Evolutionary conservation across 148 eudicot species (phyloP).

Genomic region (Limonium bicolor): DNA sequence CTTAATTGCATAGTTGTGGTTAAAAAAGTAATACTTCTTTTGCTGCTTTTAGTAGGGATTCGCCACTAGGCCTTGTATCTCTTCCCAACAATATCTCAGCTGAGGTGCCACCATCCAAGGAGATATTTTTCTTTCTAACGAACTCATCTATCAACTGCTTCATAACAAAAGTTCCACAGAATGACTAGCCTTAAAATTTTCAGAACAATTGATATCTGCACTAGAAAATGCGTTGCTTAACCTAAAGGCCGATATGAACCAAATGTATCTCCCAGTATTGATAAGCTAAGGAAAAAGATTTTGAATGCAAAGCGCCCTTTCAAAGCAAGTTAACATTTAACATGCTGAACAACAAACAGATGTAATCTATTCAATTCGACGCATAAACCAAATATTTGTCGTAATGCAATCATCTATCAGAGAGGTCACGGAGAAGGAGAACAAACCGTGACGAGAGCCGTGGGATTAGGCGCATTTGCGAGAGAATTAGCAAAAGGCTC

Average conservation of each 20-base stretch:
- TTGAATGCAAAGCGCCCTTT: no score
- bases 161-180: no score
- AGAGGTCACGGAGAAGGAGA: background rate
- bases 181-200: no score
- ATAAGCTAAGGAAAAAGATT: no score
- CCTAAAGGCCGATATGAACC: background rate
- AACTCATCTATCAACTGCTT: slow-evolving; percentile 67
- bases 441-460: slow-evolving; percentile 38
- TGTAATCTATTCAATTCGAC: no score
- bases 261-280: background rate
- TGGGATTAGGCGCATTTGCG: slow-evolving; percentile 51
- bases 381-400: no score
- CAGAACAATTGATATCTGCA: background rate
- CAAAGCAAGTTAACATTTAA: background rate
- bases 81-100: slow-evolving; percentile 72
- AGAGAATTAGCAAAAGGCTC: slow-evolving; percentile 85
- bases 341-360: no score
- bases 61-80: slow-evolving; percentile 97
- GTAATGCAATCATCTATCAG: no score
- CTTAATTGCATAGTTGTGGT: background rate
- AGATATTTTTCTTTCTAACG: slow-evolving; percentile 56
- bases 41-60: slow-evolving; percentile 71
- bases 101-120: slow-evolving; percentile 22
- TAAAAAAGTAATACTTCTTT: slow-evolving; percentile 41
- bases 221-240: no score